phyloP scores from a whole-genome alignment of 768 basidiomycete species.

The Ramaria rubella region DNA sequence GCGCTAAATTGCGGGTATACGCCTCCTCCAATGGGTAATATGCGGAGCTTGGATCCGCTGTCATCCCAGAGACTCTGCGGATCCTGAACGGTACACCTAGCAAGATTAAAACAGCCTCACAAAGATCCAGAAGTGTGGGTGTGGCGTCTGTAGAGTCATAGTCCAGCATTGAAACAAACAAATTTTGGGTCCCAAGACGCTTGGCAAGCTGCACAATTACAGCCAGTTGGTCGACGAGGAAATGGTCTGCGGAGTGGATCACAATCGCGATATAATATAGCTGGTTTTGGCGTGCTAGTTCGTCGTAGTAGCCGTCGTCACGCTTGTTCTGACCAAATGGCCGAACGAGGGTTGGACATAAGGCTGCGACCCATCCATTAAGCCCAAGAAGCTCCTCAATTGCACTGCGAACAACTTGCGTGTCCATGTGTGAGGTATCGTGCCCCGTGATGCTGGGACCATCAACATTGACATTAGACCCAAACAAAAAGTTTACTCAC shows the following conservation, averaged over 20 bases:
- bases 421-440: constrained; percentile 85
- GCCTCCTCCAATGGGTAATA: constrained; percentile 98
- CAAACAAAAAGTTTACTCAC: constrained; percentile 38
- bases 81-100: constrained; percentile 93
- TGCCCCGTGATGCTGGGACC: constrained; percentile 58
- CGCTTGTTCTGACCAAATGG: constrained; percentile 90
- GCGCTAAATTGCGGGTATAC: constrained; percentile 83
- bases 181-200: constrained; percentile 78
- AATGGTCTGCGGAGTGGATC: constrained; percentile 98
- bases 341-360: constrained; percentile 88
- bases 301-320: constrained; percentile 75
- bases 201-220: constrained; percentile 95
- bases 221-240: constrained; percentile 95
- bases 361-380: constrained; percentile 96
- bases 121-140: constrained; percentile 87
- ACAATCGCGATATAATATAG: constrained; percentile 93
- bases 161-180: constrained; percentile 98
- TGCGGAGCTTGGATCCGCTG: constrained; percentile 73
- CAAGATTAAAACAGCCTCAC: constrained; percentile 89
- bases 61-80: constrained; percentile 88
- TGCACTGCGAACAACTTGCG: constrained; percentile 80
- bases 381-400: constrained; percentile 93
- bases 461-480: not conserved
- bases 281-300: constrained; percentile 74
- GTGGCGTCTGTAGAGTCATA: constrained; percentile 95